phyloP scores from a whole-genome alignment of 306 rosid genomes.

The Gastrolobium villosum region DNA sequence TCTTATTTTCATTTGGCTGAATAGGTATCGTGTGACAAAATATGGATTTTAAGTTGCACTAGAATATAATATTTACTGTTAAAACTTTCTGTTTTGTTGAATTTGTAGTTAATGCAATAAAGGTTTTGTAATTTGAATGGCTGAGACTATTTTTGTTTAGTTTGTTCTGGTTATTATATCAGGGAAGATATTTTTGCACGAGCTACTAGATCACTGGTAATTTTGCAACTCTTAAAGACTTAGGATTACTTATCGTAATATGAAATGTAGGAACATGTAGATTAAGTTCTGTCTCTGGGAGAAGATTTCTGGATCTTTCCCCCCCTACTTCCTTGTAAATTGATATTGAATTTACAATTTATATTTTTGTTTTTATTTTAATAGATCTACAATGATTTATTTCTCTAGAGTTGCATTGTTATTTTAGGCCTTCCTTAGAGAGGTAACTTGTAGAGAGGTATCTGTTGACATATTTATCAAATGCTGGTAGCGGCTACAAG shows the following conservation, averaged over 20 bases:
- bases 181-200: neutral
- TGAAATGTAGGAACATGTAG: neutral
- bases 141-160: neutral
- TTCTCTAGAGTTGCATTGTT: neutral
- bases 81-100: neutral
- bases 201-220: neutral
- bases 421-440: slow-evolving; percentile 22
- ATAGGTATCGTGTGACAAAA: neutral
- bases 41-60: slow-evolving; percentile 18
- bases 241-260: neutral
- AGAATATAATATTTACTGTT: neutral
- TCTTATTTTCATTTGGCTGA: slow-evolving; percentile 9
- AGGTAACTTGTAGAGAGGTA: slow-evolving; percentile 4
- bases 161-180: neutral
- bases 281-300: slow-evolving; percentile 1
- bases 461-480: too few relatives aligned
- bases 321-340: neutral
- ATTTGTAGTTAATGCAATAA: neutral
- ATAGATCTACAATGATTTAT: neutral
- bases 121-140: neutral
- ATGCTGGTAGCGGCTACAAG: too few relatives aligned
- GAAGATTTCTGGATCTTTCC: slow-evolving; percentile 1
- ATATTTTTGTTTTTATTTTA: neutral
- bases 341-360: neutral
- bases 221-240: neutral